Evolutionary conservation across 1,284 basidiomycete genomes (phyloP).

Genomic region (Cutaneotrichosporon cavernicola): DNA sequence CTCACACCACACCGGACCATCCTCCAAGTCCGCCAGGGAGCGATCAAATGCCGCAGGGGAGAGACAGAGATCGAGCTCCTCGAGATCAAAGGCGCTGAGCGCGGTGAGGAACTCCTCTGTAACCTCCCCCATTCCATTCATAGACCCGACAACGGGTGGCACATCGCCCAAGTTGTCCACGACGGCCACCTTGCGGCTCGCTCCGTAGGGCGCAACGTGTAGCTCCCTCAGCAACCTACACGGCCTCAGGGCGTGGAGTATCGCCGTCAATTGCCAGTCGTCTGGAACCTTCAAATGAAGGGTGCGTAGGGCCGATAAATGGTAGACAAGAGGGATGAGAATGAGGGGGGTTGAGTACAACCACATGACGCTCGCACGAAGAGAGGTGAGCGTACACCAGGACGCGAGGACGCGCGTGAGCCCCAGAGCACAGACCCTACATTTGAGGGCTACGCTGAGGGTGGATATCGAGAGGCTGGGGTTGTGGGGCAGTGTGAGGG

Average conservation of each 20-base stretch:
- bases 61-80: slow-evolving; percentile 13
- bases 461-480: background rate
- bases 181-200: slow-evolving; percentile 17
- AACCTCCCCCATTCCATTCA: background rate
- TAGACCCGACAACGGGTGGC: background rate
- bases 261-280: background rate
- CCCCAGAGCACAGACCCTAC: slow-evolving; percentile 9
- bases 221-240: slow-evolving; percentile 8
- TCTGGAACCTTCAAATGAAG: slow-evolving; percentile 14
- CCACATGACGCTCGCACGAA: slow-evolving; percentile 7
- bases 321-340: background rate
- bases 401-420: background rate
- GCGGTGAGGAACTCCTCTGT: background rate
- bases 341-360: background rate
- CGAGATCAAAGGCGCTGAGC: background rate
- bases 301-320: background rate
- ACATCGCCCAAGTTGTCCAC: background rate
- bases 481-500: background rate
- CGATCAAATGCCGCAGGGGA: background rate
- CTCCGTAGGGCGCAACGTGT: slow-evolving; percentile 11
- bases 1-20: background rate
- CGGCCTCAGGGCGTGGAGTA: background rate
- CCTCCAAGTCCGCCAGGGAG: background rate
- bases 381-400: background rate
- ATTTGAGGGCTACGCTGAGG: slow-evolving; percentile 8